Conservation (phyloP, 306 rosid genomes). For the Cucumis cinereus region DNA sequence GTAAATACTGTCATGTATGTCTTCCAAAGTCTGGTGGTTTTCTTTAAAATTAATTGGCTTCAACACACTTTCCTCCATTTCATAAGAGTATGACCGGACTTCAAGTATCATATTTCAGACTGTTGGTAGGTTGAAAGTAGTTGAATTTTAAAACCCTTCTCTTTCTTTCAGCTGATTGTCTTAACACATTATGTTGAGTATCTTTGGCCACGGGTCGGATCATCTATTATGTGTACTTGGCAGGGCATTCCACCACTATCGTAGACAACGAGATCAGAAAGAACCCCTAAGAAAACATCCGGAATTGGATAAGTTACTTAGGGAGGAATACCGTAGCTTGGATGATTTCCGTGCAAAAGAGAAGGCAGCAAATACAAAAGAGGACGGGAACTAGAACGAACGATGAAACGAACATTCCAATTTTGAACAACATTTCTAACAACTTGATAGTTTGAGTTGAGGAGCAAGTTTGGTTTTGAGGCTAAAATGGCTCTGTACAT, state of each 20-base stretch:
- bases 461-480: conserved; percentile 27
- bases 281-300: conserved; percentile 48
- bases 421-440: conserved; percentile 29
- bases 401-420: conserved; percentile 19
- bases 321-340: conserved; percentile 65
- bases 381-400: conserved; percentile 20
- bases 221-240: conserved; percentile 12
- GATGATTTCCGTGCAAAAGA: conserved; percentile 80
- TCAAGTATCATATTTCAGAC: neutral
- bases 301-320: conserved; percentile 65
- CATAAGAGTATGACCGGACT: neutral
- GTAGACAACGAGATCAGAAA: conserved; percentile 36
- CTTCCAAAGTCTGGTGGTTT: no score
- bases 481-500: conserved; percentile 33
- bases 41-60: no score
- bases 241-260: conserved; percentile 97
- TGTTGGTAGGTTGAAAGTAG: neutral
- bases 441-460: conserved; percentile 6
- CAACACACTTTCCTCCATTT: no score
- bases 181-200: neutral
- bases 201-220: neutral
- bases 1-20: no score
- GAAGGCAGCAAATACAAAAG: conserved; percentile 28
- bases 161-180: neutral
- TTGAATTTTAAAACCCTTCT: neutral